Percentiles rank a stretch among this genome's conserved stretches.
These are phyloP conservation scores for Darksidea phi DNA, from an alignment of 495 filamentous ascomycete genomes.

Conservation along the genomic window DNA sequence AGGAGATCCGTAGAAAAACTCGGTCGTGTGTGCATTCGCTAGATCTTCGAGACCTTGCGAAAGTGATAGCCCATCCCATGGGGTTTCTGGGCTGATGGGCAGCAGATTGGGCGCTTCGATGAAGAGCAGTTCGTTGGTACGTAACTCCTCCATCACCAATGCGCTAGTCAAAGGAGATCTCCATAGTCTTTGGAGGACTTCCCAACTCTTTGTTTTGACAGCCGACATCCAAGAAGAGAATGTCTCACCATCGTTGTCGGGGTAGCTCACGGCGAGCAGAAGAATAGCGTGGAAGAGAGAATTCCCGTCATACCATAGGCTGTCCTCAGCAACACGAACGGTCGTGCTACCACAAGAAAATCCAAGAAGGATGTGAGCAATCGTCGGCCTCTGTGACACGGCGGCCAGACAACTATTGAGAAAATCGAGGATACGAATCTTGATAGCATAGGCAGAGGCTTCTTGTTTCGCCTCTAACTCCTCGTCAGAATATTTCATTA, in stretches of 20 bases:
- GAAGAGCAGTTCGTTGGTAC: constrained; percentile 70
- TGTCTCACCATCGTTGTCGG: constrained; percentile 57
- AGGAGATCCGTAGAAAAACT: constrained; percentile 65
- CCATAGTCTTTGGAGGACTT: constrained; percentile 79
- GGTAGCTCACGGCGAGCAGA: constrained; percentile 60
- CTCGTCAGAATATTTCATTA: constrained; percentile 58
- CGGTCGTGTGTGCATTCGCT: constrained; percentile 19
- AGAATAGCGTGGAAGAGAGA: constrained; percentile 85
- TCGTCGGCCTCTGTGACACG: constrained; percentile 68
- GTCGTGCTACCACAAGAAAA: constrained; percentile 69
- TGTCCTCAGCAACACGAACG: constrained; percentile 61
- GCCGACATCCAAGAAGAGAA: constrained; percentile 69
- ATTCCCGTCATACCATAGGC: constrained; percentile 62
- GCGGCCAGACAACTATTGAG: constrained; percentile 73
- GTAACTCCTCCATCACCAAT: constrained; percentile 73
- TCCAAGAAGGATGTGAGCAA: constrained; percentile 88
- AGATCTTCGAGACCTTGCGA: constrained; percentile 42
- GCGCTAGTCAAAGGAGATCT: constrained; percentile 73
- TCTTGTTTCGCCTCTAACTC: constrained; percentile 64
- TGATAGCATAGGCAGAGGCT: constrained; percentile 69
- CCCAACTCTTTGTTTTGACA: constrained; percentile 71
- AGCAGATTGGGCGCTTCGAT: constrained; percentile 64
- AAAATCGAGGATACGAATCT: constrained; percentile 75
- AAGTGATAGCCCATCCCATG: constrained; percentile 66
- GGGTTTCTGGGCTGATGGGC: constrained; percentile 59